Evolutionary conservation across 257 asterid species (phyloP).

Genomic region (Penstemon barbatus): DNA sequence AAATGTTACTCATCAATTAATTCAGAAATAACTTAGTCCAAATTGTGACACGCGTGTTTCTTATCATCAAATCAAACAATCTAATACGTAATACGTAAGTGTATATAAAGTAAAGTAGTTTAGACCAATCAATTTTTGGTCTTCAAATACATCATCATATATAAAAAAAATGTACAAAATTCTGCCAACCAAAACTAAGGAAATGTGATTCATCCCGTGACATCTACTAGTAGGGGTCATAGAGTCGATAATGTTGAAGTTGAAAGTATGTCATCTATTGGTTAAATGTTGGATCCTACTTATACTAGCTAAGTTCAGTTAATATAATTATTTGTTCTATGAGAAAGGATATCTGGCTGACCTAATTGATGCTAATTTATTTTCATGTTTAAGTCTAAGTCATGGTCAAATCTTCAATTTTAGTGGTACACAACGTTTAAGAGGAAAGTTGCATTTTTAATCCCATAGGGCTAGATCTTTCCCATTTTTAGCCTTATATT

Average conservation of each 20-base stretch:
- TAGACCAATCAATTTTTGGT: neutral
- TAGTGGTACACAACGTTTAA: too few species aligned
- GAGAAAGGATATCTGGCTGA: neutral
- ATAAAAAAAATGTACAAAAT: neutral
- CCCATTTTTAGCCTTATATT: too few species aligned
- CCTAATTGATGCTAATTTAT: too few species aligned
- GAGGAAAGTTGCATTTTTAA: too few species aligned
- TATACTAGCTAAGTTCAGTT: neutral
- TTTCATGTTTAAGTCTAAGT: too few species aligned
- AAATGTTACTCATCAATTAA: neutral
- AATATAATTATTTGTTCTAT: neutral
- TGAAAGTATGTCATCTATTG: neutral
- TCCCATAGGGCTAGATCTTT: too few species aligned
- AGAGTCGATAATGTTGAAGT: conserved; percentile 6
- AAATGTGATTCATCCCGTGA: neutral
- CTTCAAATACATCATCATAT: neutral
- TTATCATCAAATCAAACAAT: neutral
- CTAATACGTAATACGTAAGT: neutral
- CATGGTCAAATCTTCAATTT: too few species aligned
- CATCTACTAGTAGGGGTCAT: conserved; percentile 3
- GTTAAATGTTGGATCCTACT: neutral
- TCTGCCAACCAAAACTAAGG: neutral
- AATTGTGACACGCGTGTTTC: neutral
- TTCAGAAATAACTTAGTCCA: neutral
- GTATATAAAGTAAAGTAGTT: neutral